Evolutionary conservation across 2,329 filamentous ascomycete species (phyloP).

Genomic region (Colletotrichum sp.): DNA sequence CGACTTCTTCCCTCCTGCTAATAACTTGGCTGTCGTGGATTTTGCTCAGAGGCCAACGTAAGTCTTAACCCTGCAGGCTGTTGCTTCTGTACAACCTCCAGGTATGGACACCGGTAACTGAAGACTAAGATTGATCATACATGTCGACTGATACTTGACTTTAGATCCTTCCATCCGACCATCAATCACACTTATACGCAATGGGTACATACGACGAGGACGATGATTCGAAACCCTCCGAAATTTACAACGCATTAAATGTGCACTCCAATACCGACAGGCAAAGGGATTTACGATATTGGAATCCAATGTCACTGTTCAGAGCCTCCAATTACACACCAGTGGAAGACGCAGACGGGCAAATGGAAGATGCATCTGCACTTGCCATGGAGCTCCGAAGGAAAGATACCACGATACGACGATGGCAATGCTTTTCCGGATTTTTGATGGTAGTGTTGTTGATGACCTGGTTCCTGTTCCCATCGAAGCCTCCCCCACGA

Average conservation of each 20-base stretch:
- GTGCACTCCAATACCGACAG: neutral
- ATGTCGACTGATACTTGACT: neutral
- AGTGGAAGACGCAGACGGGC: neutral
- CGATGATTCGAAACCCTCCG: neutral
- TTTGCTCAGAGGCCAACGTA: neutral
- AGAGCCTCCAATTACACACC: neutral
- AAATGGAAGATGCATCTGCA: neutral
- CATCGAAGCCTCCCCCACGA: neutral
- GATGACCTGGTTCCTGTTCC: neutral
- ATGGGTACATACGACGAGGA: neutral
- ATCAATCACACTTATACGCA: fast-evolving
- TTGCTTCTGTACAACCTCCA: neutral
- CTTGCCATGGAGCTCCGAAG: neutral
- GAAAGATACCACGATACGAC: neutral
- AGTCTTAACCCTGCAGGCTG: neutral
- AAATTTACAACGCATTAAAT: neutral
- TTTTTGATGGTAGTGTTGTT: neutral
- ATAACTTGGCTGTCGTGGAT: neutral
- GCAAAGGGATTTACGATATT: neutral
- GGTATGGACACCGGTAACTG: fast-evolving
- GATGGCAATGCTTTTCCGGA: neutral
- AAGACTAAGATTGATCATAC: neutral
- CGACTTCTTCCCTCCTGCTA: neutral
- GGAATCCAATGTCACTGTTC: neutral
- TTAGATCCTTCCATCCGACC: fast-evolving